A percentile compares a stretch with the other conserved stretches of the same genome.
Evolutionary conservation across 257 asterid species (phyloP).

Genomic region (Capsicum pubescens): DNA sequence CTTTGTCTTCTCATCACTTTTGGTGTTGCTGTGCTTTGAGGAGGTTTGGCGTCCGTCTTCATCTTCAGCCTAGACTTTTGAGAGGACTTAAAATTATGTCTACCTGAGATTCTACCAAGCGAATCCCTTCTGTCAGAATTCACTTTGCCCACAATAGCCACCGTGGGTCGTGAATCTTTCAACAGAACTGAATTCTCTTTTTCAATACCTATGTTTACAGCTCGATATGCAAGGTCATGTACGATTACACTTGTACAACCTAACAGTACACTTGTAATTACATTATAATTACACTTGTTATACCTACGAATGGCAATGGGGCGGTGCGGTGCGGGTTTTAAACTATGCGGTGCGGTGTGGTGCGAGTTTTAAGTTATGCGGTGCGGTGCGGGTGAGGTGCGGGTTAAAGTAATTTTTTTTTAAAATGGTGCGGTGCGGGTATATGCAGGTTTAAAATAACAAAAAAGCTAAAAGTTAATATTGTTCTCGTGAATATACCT

Average conservation of each 20-base stretch:
- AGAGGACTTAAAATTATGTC: conserved; percentile 60
- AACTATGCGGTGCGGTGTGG: too few relatives aligned
- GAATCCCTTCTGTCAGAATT: conserved; percentile 59
- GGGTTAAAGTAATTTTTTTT: too few relatives aligned
- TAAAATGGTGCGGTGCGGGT: too few relatives aligned
- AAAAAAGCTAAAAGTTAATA: too few relatives aligned
- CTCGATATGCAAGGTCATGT: conserved; percentile 80
- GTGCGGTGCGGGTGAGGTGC: too few relatives aligned
- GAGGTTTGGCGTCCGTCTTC: conserved; percentile 56
- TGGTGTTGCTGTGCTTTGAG: conserved; percentile 39
- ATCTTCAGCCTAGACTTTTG: conserved; percentile 63
- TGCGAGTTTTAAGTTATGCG: too few relatives aligned
- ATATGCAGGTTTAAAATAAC: too few relatives aligned
- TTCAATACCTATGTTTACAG: conserved; percentile 79
- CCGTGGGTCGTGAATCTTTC: conserved; percentile 57
- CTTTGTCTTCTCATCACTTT: conserved; percentile 42
- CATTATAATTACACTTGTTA: too few relatives aligned
- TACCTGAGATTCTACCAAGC: conserved; percentile 53
- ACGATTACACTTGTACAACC: conserved; percentile 41
- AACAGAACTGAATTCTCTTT: conserved; percentile 52
- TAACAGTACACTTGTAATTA: too few relatives aligned
- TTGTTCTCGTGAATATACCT: too few relatives aligned
- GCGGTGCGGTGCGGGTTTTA: too few relatives aligned
- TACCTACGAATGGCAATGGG: too few relatives aligned
- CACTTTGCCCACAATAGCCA: conserved; percentile 51